Percentiles rank a stretch among this genome's conserved stretches.
Evolutionary conservation across 805 yeast species (phyloP).

Genomic region (Komagataella mondaviorum): DNA sequence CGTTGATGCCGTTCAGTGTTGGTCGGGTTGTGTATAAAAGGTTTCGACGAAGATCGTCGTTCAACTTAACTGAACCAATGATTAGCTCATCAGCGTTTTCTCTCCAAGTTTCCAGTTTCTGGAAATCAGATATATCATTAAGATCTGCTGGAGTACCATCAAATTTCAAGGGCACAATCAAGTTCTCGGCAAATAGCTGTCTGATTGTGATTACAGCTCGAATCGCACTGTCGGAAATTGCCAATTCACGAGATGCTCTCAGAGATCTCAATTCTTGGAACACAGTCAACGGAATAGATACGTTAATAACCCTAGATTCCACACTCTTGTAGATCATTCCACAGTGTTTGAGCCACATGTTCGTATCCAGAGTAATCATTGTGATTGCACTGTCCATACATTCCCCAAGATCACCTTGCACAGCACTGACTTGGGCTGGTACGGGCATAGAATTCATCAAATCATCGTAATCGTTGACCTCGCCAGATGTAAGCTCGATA

Average conservation of each 20-base stretch:
- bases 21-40: constrained; percentile 3
- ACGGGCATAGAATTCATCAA: not conserved
- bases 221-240: constrained; percentile 70
- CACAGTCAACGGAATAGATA: constrained; percentile 60
- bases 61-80: constrained; percentile 29
- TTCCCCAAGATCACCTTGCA: constrained; percentile 38
- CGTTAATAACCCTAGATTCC: constrained; percentile 40
- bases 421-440: not conserved
- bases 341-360: constrained; percentile 71
- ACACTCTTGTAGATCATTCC: constrained; percentile 64
- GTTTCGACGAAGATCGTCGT: constrained; percentile 16
- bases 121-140: constrained; percentile 64
- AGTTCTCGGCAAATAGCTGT: constrained; percentile 44
- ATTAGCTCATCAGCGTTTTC: constrained; percentile 60
- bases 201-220: constrained; percentile 65
- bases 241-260: constrained; percentile 57
- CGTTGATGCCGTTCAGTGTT: not conserved
- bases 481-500: constrained; percentile 3
- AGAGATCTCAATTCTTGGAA: constrained; percentile 67
- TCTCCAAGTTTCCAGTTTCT: constrained; percentile 61
- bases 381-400: constrained; percentile 44
- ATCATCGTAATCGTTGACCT: constrained; percentile 10
- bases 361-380: constrained; percentile 57
- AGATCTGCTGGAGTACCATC: constrained; percentile 58
- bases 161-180: constrained; percentile 46